These are phyloP conservation scores for Aegle marmelos DNA, from an alignment of 345 rosid genomes.

Conservation along the genomic window DNA sequence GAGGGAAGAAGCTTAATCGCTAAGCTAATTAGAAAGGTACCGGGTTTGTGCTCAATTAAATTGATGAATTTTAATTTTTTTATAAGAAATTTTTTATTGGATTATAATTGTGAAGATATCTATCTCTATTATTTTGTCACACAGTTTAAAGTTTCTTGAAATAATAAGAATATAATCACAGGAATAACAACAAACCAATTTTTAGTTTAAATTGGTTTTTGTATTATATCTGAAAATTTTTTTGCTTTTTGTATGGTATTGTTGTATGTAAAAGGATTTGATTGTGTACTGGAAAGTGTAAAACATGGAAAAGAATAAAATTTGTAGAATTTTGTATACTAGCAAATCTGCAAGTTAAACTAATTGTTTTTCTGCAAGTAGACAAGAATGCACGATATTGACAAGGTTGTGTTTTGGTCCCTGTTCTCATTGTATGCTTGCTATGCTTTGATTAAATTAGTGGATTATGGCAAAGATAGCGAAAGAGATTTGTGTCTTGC, in stretches of 20 bases:
- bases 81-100: too few relatives aligned
- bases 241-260: not conserved
- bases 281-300: not conserved
- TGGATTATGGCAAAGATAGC: slow-evolving; percentile 68
- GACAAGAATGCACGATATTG: not conserved
- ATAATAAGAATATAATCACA: not conserved
- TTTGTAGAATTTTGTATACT: not conserved
- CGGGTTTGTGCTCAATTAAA: not conserved
- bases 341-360: slow-evolving; percentile 3
- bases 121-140: not conserved
- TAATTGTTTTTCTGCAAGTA: not conserved
- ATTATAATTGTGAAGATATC: not conserved
- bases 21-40: slow-evolving; percentile 72
- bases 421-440: not conserved
- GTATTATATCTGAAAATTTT: not conserved
- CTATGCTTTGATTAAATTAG: slow-evolving; percentile 37
- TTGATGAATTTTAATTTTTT: too few relatives aligned
- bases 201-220: not conserved
- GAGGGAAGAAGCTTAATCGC: slow-evolving; percentile 59
- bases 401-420: not conserved
- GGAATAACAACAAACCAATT: not conserved
- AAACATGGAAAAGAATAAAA: too few relatives aligned
- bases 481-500: slow-evolving; percentile 74
- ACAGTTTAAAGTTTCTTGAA: not conserved
- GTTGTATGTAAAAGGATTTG: not conserved